Percentiles rank a stretch among this genome's conserved stretches.
phyloP scores from a whole-genome alignment of 257 asterid genomes.

The Cinchona pubescens region DNA sequence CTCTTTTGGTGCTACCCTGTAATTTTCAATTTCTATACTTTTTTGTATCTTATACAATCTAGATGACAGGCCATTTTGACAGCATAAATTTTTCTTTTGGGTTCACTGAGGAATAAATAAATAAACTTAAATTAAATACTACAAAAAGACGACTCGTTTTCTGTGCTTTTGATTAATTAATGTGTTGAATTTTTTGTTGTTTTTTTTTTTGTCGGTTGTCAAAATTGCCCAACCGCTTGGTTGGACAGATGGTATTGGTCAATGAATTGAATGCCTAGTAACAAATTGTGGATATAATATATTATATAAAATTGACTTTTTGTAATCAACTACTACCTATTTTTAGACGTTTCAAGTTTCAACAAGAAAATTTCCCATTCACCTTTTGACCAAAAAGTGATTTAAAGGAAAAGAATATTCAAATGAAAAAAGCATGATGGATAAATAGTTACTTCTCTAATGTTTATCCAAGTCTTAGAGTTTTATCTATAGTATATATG shows the following conservation, averaged over 20 bases:
- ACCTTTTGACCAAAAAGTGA: too few relatives aligned
- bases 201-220: background rate
- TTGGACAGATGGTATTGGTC: too few relatives aligned
- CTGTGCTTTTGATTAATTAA: background rate
- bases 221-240: background rate
- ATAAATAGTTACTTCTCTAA: too few relatives aligned
- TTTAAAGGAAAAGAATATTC: too few relatives aligned
- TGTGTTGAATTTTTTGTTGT: background rate
- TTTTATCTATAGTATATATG: too few relatives aligned
- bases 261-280: background rate
- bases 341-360: too few relatives aligned
- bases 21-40: background rate
- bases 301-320: background rate
- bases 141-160: background rate
- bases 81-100: background rate
- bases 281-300: background rate
- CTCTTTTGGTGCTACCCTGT: background rate
- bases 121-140: background rate
- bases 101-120: background rate
- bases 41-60: too few relatives aligned
- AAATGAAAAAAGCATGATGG: too few relatives aligned
- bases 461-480: too few relatives aligned
- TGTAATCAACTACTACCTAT: too few relatives aligned
- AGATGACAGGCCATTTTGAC: too few relatives aligned
- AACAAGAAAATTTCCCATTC: too few relatives aligned